Percentiles rank a stretch among this genome's conserved stretches.
Conservation (phyloP, 345 rosid species). For the Eucalyptus sp. region DNA sequence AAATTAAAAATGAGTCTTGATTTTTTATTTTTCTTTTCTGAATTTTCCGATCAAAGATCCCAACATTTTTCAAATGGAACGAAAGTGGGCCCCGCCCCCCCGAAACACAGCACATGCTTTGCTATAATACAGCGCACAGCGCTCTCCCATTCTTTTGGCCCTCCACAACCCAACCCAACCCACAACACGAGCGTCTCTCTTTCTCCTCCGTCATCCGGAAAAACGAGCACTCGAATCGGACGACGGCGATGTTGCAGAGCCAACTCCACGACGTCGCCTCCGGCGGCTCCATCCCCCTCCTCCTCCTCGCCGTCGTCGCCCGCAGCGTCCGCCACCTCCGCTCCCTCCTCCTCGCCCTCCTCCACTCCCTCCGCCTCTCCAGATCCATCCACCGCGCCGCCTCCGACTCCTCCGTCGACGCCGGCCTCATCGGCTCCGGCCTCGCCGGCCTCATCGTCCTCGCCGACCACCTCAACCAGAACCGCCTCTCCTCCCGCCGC, state of each 20-base stretch:
- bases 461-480: conserved; percentile 53
- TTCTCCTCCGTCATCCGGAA: not conserved
- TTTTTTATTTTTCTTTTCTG: not conserved
- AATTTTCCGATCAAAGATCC: not conserved
- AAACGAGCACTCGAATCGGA: not conserved
- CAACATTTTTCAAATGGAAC: not conserved
- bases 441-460: conserved; percentile 35
- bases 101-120: not conserved
- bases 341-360: conserved; percentile 18
- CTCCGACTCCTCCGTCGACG: not conserved
- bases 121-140: not conserved
- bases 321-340: conserved; percentile 35
- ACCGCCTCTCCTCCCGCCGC: conserved; percentile 26
- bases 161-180: too few relatives aligned
- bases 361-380: conserved; percentile 8
- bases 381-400: not conserved
- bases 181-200: not conserved
- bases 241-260: conserved; percentile 19
- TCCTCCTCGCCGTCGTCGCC: conserved; percentile 52
- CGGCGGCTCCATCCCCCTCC: conserved; percentile 66
- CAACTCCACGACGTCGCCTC: conserved; percentile 69
- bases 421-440: conserved; percentile 29
- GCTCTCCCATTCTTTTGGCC: not conserved
- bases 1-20: not conserved
- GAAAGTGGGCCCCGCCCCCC: not conserved